phyloP scores from a whole-genome alignment of 495 filamentous ascomycete species.

The Glarea lozoyensis region DNA sequence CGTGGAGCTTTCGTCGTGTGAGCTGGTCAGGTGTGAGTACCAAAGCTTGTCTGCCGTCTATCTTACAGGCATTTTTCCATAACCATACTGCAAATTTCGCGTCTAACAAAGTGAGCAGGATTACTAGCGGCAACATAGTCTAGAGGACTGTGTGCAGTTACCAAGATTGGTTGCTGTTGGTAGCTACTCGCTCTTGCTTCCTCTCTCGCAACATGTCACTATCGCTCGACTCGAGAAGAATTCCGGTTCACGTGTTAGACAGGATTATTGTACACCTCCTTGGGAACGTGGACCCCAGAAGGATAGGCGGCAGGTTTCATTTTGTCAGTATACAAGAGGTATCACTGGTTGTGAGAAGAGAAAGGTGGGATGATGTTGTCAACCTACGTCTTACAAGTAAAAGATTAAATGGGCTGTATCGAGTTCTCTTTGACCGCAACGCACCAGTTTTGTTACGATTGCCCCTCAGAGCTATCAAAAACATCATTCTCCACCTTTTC shows the following conservation, averaged over 20 bases:
- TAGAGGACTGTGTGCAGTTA: not conserved
- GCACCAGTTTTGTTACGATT: too few species aligned
- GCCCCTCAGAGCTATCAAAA: too few species aligned
- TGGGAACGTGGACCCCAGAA: not conserved
- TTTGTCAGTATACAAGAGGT: not conserved
- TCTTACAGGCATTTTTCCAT: too few species aligned
- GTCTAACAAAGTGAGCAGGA: too few species aligned
- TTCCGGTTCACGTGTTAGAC: not conserved
- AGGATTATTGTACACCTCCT: not conserved
- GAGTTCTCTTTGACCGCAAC: not conserved
- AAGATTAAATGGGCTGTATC: slow-evolving; percentile 2
- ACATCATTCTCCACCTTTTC: too few species aligned
- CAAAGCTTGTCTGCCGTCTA: too few species aligned
- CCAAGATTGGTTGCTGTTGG: not conserved
- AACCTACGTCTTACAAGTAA: not conserved
- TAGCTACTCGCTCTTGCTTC: too few species aligned
- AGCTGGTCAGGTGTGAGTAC: too few species aligned
- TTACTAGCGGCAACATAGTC: not conserved
- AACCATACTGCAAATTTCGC: too few species aligned
- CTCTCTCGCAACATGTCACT: not conserved
- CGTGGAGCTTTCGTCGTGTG: too few species aligned
- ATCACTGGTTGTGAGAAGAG: not conserved
- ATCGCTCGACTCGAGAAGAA: not conserved
- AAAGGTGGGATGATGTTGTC: not conserved
- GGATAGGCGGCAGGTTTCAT: not conserved